A percentile compares a stretch with the other conserved stretches of the same genome.
These are phyloP conservation scores for Huiozyma sinensis DNA, from an alignment of 805 yeast species.

Conservation along the genomic window DNA sequence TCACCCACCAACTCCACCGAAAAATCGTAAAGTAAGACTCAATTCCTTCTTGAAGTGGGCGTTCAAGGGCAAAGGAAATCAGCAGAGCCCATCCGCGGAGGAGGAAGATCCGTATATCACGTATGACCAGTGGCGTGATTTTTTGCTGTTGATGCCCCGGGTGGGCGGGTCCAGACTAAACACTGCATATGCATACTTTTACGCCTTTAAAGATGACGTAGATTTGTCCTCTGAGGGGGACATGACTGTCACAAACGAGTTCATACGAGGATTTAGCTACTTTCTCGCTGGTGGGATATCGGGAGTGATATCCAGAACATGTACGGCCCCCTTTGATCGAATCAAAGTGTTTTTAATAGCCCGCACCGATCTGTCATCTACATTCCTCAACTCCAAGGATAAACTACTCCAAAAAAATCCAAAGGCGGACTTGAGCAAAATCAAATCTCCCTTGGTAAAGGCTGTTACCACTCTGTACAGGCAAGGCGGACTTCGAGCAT, in stretches of 20 bases:
- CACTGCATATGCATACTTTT: conserved; percentile 66
- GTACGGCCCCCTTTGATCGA: conserved; percentile 95
- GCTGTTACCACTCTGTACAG: conserved; percentile 75
- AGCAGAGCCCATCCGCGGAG: conserved; percentile 6
- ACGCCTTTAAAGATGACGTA: conserved; percentile 54
- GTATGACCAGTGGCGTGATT: conserved; percentile 78
- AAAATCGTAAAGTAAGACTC: conserved; percentile 5
- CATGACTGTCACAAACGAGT: conserved; percentile 69
- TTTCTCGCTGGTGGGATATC: conserved; percentile 92
- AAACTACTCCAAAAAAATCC: conserved; percentile 34
- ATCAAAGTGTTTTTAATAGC: conserved; percentile 90
- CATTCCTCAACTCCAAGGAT: conserved; percentile 48
- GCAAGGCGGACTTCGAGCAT: conserved; percentile 80
- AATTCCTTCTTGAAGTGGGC: conserved; percentile 25
- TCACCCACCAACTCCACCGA: not conserved
- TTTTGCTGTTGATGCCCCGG: conserved; percentile 73
- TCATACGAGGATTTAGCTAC: conserved; percentile 76
- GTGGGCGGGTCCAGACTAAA: conserved; percentile 62
- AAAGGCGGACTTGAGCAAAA: conserved; percentile 33
- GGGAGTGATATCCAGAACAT: conserved; percentile 91
- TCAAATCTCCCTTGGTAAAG: conserved; percentile 64
- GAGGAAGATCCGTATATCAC: conserved; percentile 55
- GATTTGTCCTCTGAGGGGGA: conserved; percentile 89
- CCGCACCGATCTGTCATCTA: conserved; percentile 68
- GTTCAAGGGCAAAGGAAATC: conserved; percentile 8